Evolutionary conservation across 2,329 filamentous ascomycete genomes (phyloP).

Genomic region (Drechslerella dactyloides): DNA sequence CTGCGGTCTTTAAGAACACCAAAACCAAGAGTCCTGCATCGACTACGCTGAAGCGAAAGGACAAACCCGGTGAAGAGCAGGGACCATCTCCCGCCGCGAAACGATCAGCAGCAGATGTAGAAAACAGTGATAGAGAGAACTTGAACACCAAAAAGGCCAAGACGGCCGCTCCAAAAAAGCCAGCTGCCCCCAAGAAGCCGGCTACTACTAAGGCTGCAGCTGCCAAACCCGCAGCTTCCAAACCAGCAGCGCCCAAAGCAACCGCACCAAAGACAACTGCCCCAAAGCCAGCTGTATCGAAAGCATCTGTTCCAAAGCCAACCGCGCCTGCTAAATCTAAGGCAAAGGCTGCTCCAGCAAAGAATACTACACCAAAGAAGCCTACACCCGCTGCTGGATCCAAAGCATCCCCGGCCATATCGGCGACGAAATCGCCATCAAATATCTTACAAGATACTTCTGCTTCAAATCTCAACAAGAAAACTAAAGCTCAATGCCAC

Average conservation of each 20-base stretch:
- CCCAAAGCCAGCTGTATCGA: neutral
- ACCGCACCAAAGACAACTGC: conserved; percentile 9
- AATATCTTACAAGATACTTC: conserved; percentile 11
- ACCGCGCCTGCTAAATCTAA: conserved; percentile 3
- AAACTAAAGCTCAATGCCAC: neutral
- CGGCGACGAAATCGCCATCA: conserved; percentile 2
- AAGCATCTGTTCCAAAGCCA: conserved; percentile 9
- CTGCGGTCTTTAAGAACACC: conserved; percentile 25
- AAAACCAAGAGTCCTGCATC: conserved; percentile 5
- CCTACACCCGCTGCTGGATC: neutral
- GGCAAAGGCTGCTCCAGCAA: conserved; percentile 7
- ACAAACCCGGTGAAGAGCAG: neutral
- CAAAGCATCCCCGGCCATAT: neutral
- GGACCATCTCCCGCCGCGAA: neutral
- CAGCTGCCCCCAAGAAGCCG: conserved; percentile 11
- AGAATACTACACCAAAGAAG: conserved; percentile 6
- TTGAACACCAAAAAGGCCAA: conserved; percentile 17
- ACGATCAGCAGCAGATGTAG: neutral
- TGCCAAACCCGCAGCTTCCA: neutral
- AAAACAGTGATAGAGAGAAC: neutral
- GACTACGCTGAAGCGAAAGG: conserved; percentile 31
- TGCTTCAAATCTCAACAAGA: conserved; percentile 15
- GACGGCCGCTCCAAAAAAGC: neutral
- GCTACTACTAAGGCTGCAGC: neutral
- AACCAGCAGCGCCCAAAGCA: neutral